Base-by-base conservation (phyloP, 495 filamentous ascomycete species). In the Xylaria scruposa region DNA sequence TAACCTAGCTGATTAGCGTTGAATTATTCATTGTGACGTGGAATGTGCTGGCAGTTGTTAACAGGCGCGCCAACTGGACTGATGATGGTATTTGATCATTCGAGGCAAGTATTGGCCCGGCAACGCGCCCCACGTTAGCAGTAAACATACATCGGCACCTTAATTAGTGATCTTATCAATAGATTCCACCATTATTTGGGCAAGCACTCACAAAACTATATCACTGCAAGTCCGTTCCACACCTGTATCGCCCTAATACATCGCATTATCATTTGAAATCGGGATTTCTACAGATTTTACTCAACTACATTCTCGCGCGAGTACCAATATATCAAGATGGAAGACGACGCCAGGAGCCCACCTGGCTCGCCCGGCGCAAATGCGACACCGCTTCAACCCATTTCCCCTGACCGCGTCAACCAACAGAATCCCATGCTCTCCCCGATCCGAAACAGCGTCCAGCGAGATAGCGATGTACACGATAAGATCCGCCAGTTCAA, bases 401-500 rank as follows among this genome's bases (percentile, higher is more conserved):
- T 93, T 29, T 94, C 94, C 8, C 90, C 94, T 63, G 93, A 97
- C 79, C 91, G 92, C 79, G 91, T 91, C 78, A 94, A 94, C 77
- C 88, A 91, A 80, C 90, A 92, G 78, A 66, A 56, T 40, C 42
- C 66, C 56, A 62, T 76, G 1, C 74, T 77, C 61, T 73, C 75
- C 31, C 72, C 78, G 17, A 65, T 72, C 29, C 74, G 71, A 59
- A 64, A 47, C 42, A 74, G 85, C 21, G 79, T 79, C 1, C 21
- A 24, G 65, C 92, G 92, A 31, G 94, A 97, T 77, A 85, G 84
- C 75, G 83, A 85, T 17, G 93, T 97, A 1, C 92, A 95, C 76
- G 90, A 93, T 38, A 96, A 95, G 80, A 93, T 97, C 74, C 91
- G 90, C 33, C 93, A 91, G 72, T 91, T 97, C 76, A 95, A 97